Conservation (phyloP, 1,284 basidiomycete genomes). For the Porogramme epimiltina region DNA sequence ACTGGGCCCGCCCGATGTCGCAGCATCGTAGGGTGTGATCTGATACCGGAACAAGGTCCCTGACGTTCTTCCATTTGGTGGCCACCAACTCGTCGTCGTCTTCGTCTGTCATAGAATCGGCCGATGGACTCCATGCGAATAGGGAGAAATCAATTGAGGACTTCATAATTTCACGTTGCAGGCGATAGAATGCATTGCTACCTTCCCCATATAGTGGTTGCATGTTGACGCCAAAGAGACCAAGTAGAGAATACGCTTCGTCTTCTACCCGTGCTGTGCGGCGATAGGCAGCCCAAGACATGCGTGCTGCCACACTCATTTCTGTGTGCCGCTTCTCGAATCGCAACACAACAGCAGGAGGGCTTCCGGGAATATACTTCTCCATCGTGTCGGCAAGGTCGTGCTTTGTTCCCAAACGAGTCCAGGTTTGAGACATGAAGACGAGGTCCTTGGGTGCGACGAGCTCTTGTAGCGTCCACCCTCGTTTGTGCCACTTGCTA, state of each 20-base stretch:
- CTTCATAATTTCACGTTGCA: conserved; percentile 13
- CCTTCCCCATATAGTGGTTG: conserved; percentile 13
- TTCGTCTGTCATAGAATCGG: background rate
- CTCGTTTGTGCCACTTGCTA: conserved; percentile 13
- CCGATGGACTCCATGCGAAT: conserved; percentile 9
- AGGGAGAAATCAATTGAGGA: conserved; percentile 4
- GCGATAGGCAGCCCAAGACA: conserved; percentile 13
- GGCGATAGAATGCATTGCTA: conserved; percentile 4
- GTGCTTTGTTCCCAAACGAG: conserved; percentile 3
- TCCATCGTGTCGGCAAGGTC: conserved; percentile 4
- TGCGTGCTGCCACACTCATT: conserved; percentile 8
- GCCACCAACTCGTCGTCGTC: background rate
- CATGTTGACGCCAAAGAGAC: conserved; percentile 11
- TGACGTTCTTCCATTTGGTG: no score
- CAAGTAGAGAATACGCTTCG: conserved; percentile 11
- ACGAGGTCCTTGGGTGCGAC: conserved; percentile 5
- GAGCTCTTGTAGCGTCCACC: conserved; percentile 18
- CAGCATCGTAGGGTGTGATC: no score
- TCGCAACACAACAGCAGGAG: conserved; percentile 2
- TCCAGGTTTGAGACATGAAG: conserved; percentile 9
- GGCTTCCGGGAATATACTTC: background rate
- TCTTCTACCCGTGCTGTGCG: conserved; percentile 9
- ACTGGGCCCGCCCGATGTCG: no score
- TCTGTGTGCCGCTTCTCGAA: background rate
- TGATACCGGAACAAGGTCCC: no score